Evolutionary conservation across 2,329 filamentous ascomycete species (phyloP).

Genomic region (Exophiala alcalophila): DNA sequence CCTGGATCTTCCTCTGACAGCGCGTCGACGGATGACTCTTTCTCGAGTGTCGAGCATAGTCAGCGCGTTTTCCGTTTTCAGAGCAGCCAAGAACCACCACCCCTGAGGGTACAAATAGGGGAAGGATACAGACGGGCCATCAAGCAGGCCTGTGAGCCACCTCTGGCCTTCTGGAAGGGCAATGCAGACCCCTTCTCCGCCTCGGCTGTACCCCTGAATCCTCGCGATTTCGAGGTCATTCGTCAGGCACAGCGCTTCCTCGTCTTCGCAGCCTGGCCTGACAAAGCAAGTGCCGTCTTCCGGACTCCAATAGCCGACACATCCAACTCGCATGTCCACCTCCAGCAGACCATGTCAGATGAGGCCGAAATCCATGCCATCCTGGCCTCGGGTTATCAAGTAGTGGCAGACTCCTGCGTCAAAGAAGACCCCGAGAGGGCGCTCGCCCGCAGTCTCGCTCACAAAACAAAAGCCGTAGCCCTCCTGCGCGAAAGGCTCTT

Average conservation of each 20-base stretch:
- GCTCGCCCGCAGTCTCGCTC: conserved; percentile 1
- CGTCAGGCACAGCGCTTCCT: conserved; percentile 14
- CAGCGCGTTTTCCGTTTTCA: conserved; percentile 9
- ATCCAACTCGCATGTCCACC: conserved; percentile 13
- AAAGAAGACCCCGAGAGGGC: neutral
- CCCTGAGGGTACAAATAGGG: neutral
- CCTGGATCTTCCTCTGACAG: neutral
- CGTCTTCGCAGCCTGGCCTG: conserved; percentile 16
- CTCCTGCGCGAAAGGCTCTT: conserved; percentile 12
- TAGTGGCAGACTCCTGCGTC: conserved; percentile 2
- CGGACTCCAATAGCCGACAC: conserved; percentile 17
- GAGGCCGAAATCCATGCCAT: conserved; percentile 17
- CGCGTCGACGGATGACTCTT: neutral
- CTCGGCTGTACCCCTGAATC: conserved; percentile 7
- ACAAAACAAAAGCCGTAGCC: conserved; percentile 15
- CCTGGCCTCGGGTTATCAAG: conserved; percentile 15
- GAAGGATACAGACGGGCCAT: neutral
- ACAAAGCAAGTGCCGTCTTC: conserved; percentile 14
- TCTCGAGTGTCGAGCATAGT: neutral
- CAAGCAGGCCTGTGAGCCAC: neutral
- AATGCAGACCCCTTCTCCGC: conserved; percentile 19
- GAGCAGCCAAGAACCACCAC: conserved; percentile 12
- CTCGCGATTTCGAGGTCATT: conserved; percentile 16
- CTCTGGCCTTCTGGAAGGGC: conserved; percentile 8
- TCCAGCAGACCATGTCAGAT: conserved; percentile 8